These are phyloP conservation scores for Anacardium occidentale DNA, from an alignment of 345 rosid species.

Conservation along the genomic window DNA sequence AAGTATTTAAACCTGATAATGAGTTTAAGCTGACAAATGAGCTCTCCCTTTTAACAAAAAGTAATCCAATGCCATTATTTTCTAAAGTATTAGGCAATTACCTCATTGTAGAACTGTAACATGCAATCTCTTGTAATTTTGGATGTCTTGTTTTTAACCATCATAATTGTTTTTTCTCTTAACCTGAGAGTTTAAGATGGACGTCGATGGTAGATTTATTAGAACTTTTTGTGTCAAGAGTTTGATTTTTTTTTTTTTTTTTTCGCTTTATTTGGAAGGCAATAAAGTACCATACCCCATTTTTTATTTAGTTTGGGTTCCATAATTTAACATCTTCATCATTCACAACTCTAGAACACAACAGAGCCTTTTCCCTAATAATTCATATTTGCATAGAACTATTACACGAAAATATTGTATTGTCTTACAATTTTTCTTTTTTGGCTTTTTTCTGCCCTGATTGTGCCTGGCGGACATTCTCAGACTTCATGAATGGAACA, in stretches of 20 bases:
- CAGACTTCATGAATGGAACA: conserved; percentile 58
- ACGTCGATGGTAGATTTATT: conserved; percentile 3
- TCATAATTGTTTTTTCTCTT: not conserved
- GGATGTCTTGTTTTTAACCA: not conserved
- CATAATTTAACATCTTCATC: not conserved
- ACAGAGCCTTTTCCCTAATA: not conserved
- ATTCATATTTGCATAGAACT: not conserved
- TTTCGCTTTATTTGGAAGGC: not conserved
- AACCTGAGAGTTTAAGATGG: not conserved
- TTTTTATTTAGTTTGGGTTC: not conserved
- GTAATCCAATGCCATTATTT: not conserved
- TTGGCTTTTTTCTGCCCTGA: not conserved
- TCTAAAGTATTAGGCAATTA: not conserved
- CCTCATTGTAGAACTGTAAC: not conserved
- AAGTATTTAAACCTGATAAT: not conserved
- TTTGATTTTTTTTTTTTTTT: not conserved
- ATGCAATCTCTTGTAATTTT: not conserved
- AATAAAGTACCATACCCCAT: not conserved
- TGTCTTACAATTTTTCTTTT: not conserved
- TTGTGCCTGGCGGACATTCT: conserved; percentile 39
- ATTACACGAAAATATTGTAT: not conserved
- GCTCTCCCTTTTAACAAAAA: not conserved
- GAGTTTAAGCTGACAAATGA: not conserved
- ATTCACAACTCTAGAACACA: not conserved
- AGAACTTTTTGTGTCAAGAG: not conserved